Evolutionary conservation across 1,284 basidiomycete genomes (phyloP).

Genomic region (Trichosporon asahii): DNA sequence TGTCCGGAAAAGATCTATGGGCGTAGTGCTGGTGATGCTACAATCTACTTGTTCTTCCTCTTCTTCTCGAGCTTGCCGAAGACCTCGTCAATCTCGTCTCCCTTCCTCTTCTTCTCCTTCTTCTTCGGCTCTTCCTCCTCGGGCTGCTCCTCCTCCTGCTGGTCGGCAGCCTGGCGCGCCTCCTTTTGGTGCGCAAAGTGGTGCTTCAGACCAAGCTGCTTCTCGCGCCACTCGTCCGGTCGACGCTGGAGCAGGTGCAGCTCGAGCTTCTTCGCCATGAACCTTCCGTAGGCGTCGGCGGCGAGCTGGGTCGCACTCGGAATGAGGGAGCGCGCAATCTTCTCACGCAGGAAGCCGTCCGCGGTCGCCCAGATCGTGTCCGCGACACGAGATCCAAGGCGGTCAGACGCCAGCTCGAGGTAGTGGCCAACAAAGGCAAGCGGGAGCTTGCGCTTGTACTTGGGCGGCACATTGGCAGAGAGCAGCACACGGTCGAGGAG

Average conservation of each 20-base stretch:
- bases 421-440: conserved; percentile 71
- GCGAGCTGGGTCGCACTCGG: conserved; percentile 67
- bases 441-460: conserved; percentile 68
- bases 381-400: conserved; percentile 80
- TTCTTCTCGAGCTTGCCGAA: conserved; percentile 37
- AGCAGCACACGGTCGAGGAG: conserved; percentile 75
- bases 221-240: conserved; percentile 75
- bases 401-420: conserved; percentile 73
- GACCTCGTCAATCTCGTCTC: conserved; percentile 37
- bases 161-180: conserved; percentile 6
- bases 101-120: conserved; percentile 15
- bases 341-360: conserved; percentile 89
- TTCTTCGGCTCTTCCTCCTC: conserved; percentile 7
- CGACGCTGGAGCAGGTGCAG: conserved; percentile 71
- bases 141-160: conserved; percentile 10
- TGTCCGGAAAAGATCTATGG: not conserved
- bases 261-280: conserved; percentile 73
- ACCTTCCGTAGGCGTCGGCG: conserved; percentile 77
- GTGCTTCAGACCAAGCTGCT: conserved; percentile 52
- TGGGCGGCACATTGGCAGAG: conserved; percentile 63
- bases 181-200: conserved; percentile 50
- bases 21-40: conserved; percentile 7
- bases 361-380: conserved; percentile 81
- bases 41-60: conserved; percentile 23
- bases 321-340: conserved; percentile 76